Conservation (phyloP, 225 moss, liverwort and hornwort species). For the Takakia lepidozioides region DNA sequence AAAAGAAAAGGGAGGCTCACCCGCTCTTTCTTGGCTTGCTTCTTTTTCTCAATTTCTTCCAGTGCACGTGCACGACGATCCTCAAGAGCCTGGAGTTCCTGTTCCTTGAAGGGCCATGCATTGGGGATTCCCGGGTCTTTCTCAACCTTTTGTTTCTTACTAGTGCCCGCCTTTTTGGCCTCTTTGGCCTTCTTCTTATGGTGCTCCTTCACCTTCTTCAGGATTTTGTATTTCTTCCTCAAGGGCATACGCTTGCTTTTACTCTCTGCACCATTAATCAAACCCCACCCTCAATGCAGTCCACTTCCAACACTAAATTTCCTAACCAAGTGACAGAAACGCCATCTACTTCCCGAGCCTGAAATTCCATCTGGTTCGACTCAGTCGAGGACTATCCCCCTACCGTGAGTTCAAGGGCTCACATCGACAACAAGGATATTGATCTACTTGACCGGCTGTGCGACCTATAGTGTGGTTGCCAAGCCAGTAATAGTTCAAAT, state of each 20-base stretch:
- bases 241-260: constrained; percentile 82
- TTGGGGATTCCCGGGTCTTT: constrained; percentile 98
- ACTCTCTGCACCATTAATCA: constrained; percentile 59
- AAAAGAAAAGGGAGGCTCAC: constrained; percentile 24
- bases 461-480: too few species aligned
- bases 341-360: too few species aligned
- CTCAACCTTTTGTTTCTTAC: constrained; percentile 55
- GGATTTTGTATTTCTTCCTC: constrained; percentile 91
- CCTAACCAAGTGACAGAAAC: background rate
- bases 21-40: constrained; percentile 80
- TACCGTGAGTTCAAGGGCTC: too few species aligned
- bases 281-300: too few species aligned
- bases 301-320: background rate
- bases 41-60: constrained; percentile 68
- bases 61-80: constrained; percentile 73
- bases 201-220: constrained; percentile 98
- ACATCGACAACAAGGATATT: too few species aligned
- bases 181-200: constrained; percentile 96
- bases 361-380: background rate
- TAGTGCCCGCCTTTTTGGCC: constrained; percentile 70
- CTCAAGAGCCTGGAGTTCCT: constrained; percentile 86
- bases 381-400: background rate
- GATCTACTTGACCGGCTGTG: too few species aligned
- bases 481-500: too few species aligned
- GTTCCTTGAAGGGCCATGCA: constrained; percentile 93